These are phyloP conservation scores for Diaporthe sp. DNA, from an alignment of 2,329 filamentous ascomycete species.

Conservation along the genomic window DNA sequence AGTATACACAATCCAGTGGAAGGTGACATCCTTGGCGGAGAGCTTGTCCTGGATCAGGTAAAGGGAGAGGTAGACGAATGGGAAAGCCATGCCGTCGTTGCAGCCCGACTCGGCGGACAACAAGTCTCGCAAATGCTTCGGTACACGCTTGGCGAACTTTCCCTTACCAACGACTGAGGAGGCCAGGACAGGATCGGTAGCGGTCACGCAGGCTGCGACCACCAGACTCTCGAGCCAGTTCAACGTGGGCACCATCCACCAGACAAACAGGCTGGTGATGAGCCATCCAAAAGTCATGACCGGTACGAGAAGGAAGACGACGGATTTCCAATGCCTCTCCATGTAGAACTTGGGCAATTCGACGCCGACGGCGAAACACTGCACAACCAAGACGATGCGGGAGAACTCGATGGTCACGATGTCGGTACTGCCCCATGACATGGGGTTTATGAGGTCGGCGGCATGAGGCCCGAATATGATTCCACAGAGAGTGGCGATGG, in stretches of 20 bases:
- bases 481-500: constrained; percentile 88
- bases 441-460: constrained; percentile 83
- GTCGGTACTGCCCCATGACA: constrained; percentile 85
- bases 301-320: constrained; percentile 87
- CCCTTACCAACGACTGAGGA: constrained; percentile 99
- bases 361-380: constrained; percentile 93
- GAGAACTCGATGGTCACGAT: constrained; percentile 92
- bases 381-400: constrained; percentile 89
- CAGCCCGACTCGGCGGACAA: constrained; percentile 97
- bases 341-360: constrained; percentile 95
- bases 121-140: constrained; percentile 95
- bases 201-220: constrained; percentile 93
- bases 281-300: constrained; percentile 99
- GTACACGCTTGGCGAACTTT: constrained; percentile 97
- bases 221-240: constrained; percentile 92
- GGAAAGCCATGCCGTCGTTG: constrained; percentile 99
- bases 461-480: constrained; percentile 91
- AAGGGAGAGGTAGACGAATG: constrained; percentile 92
- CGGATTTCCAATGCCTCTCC: constrained; percentile 97
- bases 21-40: constrained; percentile 76
- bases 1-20: constrained; percentile 90
- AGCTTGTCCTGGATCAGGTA: constrained; percentile 89
- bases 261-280: constrained; percentile 92
- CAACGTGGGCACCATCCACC: constrained; percentile 86
- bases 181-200: constrained; percentile 95